Evolutionary conservation across 2,329 filamentous ascomycete genomes (phyloP).

Genomic region (Endoconidiophora laricicola): DNA sequence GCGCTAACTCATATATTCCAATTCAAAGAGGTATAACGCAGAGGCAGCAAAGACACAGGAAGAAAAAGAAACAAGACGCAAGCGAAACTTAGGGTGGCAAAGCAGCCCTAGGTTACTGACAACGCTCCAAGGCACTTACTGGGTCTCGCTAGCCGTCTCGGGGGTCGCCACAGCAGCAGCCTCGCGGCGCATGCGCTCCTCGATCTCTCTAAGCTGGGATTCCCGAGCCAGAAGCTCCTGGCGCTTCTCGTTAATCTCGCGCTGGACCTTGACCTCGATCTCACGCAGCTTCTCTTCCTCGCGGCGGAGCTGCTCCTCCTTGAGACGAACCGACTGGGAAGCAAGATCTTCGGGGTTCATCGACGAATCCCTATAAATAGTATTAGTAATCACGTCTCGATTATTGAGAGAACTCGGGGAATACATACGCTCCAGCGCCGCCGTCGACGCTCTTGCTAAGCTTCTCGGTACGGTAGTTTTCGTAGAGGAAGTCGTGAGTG

Average conservation of each 20-base stretch:
- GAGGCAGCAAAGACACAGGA: slow-evolving; percentile 10
- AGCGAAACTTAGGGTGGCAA: slow-evolving; percentile 19
- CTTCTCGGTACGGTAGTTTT: slow-evolving; percentile 99
- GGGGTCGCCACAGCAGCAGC: slow-evolving; percentile 35
- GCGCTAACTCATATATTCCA: slow-evolving; percentile 7
- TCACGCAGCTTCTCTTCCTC: slow-evolving; percentile 99
- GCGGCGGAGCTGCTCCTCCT: slow-evolving; percentile 97
- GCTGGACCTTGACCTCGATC: slow-evolving; percentile 98
- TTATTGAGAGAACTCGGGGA: neutral
- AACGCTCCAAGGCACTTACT: slow-evolving; percentile 16
- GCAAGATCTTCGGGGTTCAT: slow-evolving; percentile 98
- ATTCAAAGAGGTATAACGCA: slow-evolving; percentile 13
- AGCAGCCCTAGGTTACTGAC: slow-evolving; percentile 1
- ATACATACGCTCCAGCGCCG: slow-evolving; percentile 67
- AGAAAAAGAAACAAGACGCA: slow-evolving; percentile 26
- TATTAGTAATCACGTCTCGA: slow-evolving; percentile 18
- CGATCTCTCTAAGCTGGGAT: slow-evolving; percentile 96
- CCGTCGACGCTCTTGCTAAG: slow-evolving; percentile 98
- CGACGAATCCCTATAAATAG: slow-evolving; percentile 48
- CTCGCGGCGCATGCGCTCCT: slow-evolving; percentile 90
- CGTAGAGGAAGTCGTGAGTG: slow-evolving; percentile 98
- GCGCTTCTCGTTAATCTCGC: slow-evolving; percentile 99
- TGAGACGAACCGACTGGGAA: slow-evolving; percentile 91
- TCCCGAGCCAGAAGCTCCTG: slow-evolving; percentile 95
- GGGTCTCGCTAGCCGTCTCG: slow-evolving; percentile 29